Evolutionary conservation across 2,329 filamentous ascomycete genomes (phyloP).

Genomic region (Thelonectria olida): DNA sequence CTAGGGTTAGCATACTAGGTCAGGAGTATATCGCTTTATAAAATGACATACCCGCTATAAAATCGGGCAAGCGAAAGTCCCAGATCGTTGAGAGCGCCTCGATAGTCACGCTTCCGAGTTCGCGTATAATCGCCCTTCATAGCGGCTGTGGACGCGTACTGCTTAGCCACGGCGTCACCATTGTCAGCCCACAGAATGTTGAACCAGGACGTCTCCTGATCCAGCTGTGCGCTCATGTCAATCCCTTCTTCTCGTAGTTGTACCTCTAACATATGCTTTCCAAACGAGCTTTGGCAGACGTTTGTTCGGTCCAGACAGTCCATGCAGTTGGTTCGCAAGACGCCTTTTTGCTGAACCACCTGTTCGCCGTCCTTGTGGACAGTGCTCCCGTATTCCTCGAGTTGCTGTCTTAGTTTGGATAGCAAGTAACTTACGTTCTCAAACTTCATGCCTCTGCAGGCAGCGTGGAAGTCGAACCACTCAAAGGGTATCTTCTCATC

Average conservation of each 20-base stretch:
- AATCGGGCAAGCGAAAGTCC: slow-evolving; percentile 85
- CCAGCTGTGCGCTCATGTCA: slow-evolving; percentile 76
- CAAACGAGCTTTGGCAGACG: slow-evolving; percentile 92
- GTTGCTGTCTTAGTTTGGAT: slow-evolving; percentile 70
- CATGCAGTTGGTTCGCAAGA: slow-evolving; percentile 98
- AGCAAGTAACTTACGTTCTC: slow-evolving; percentile 90
- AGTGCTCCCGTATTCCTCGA: slow-evolving; percentile 78
- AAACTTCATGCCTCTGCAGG: slow-evolving; percentile 96
- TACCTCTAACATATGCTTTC: slow-evolving; percentile 79
- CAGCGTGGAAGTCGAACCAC: slow-evolving; percentile 97
- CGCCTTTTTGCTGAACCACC: slow-evolving; percentile 69
- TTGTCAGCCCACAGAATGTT: slow-evolving; percentile 98
- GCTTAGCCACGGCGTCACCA: slow-evolving; percentile 92
- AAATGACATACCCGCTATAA: slow-evolving; percentile 67
- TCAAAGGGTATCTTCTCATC: slow-evolving; percentile 67
- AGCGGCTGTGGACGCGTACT: slow-evolving; percentile 94
- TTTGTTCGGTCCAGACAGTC: slow-evolving; percentile 97
- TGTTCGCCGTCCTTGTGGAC: slow-evolving; percentile 59
- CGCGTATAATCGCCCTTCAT: slow-evolving; percentile 97
- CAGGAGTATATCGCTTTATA: not conserved
- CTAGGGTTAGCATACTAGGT: slow-evolving; percentile 20
- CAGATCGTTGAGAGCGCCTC: slow-evolving; percentile 90
- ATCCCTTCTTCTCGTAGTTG: slow-evolving; percentile 82
- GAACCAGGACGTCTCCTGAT: slow-evolving; percentile 90
- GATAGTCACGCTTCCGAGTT: slow-evolving; percentile 88